phyloP scores from a whole-genome alignment of 2,329 filamentous ascomycete genomes.

The Alternaria conjuncta region DNA sequence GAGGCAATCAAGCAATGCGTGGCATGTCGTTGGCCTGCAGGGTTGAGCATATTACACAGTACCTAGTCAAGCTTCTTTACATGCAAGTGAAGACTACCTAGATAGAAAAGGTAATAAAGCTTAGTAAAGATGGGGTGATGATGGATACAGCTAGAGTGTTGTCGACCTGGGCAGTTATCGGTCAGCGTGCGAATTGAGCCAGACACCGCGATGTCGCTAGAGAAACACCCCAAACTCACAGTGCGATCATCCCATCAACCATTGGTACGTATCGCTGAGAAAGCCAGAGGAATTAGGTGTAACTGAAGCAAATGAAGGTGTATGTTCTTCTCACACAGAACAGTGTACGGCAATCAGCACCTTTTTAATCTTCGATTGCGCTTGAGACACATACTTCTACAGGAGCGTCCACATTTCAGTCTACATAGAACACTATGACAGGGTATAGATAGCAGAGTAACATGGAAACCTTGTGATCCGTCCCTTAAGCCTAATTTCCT shows the following conservation, averaged over 20 bases:
- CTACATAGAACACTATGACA: neutral
- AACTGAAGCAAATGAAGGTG: accelerated
- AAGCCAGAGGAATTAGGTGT: neutral
- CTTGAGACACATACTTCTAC: neutral
- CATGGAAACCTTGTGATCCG: neutral
- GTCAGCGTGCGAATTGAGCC: neutral
- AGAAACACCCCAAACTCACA: neutral
- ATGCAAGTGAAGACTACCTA: neutral
- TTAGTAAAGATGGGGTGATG: neutral
- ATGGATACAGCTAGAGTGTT: neutral
- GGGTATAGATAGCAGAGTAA: neutral
- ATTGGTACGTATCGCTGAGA: neutral
- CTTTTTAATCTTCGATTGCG: neutral
- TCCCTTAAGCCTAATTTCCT: neutral
- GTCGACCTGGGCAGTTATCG: neutral
- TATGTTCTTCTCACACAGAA: neutral
- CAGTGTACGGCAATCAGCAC: neutral
- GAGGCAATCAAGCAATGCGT: neutral
- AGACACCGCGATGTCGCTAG: neutral
- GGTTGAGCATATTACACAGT: neutral
- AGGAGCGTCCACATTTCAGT: neutral
- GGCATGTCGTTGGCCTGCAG: neutral
- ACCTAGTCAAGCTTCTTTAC: neutral
- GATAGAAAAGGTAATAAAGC: neutral
- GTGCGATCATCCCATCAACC: neutral